Evolutionary conservation across 2,329 filamentous ascomycete genomes (phyloP), one percentile per base, ranked within the genome.

Genomic region (Cladosporium sp.): DNA sequence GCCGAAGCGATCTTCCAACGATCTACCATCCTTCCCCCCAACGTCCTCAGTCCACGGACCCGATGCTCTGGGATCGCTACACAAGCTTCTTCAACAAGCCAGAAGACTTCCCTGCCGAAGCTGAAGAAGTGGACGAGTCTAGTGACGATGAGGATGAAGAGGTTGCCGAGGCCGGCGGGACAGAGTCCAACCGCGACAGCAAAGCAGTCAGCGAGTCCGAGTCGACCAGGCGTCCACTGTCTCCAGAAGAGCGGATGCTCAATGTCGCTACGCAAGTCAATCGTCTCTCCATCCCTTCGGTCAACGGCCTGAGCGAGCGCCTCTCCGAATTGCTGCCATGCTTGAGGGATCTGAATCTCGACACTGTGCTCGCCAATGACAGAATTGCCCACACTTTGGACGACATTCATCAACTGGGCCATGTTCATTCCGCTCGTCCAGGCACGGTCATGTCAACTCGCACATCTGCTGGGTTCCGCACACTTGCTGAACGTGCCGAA

Each of bases 311-410:
- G 8, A 82, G 81, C 1, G 76, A 82, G 59, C 77, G 81, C 24
- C 72, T 84, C 14, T 82, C 81, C 0, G 79, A 81, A 71, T 74
- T 82, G 14, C 69, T 83, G 21, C 82, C 81, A 5, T 79, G 79
- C 11, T 68, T 84, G 60, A 77, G 73, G 28, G 78, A 78, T 60
- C 74, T 80, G 54, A 76, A 78, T 64, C 74, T 78, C 26, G 76
- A 77, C 38, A 77, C 75, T 57, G 67, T 76, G 15, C 68, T 77
- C 21, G 71, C 70, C 26, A 76, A 75, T 36, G 78, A 80, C 59
- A 72, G 73, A 5, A 74, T 80, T 63, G 75, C 78, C 44, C 71
- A 74, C 49, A 78, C 78, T 30, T 77, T 80, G 67, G 77, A 80
- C 21, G 70, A 73, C 34, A 74, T 76, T 14, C 71, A 72, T 54